Base-by-base conservation (phyloP, 352 stramenopile genomes). In the Blastocystis sp. region DNA sequence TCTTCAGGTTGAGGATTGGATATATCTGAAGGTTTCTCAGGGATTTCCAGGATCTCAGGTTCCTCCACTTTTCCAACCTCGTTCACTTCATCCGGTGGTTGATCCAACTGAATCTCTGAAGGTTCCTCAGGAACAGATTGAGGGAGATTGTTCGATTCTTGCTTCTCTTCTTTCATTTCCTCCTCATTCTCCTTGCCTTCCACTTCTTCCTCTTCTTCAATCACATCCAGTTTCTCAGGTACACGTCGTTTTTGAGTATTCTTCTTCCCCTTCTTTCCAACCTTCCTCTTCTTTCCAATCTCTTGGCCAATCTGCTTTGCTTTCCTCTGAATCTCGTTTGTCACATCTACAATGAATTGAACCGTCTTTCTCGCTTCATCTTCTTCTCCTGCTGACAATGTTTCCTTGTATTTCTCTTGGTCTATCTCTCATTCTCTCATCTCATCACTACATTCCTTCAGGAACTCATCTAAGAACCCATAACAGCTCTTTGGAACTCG, bases 391-490 rank as follows among this genome's bases (percentile, higher is more conserved):
- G 16, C 46, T 24, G 24, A 63, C 67, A 80, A 19, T 52, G 67
- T 80, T n/a, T 80, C 67, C 67, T 80, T 42, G 39, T 59, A 80
- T 37, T 80, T 80, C 43, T 58, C 67, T 32, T 54, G 11, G 5
- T 39, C 67, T 80, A 80, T 37, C 39, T 35, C 1, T 80, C 35
- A 80, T 12, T 29, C 19, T 29, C 27, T 80, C 24, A 1, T 12
- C 27, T 39, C 11, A 2, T 37, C 43, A 16, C 11, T n/a, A 80
- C 67, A 58, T n/a, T 80, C 67, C 37, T 80, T 58, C 37, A 80
- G 14, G 49, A 63, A 80, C 11, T 61, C 42, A 37, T 29, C 32
- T 2, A 80, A 59, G n/a, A 52, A 37, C 1, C 37, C 24, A 11
- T 37, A 14, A 19, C 16, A 29, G 7, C 37, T 24, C 37, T 3